These are phyloP conservation scores for Pseudonectria buxi DNA, from an alignment of 2,329 filamentous ascomycete species.

Conservation along the genomic window DNA sequence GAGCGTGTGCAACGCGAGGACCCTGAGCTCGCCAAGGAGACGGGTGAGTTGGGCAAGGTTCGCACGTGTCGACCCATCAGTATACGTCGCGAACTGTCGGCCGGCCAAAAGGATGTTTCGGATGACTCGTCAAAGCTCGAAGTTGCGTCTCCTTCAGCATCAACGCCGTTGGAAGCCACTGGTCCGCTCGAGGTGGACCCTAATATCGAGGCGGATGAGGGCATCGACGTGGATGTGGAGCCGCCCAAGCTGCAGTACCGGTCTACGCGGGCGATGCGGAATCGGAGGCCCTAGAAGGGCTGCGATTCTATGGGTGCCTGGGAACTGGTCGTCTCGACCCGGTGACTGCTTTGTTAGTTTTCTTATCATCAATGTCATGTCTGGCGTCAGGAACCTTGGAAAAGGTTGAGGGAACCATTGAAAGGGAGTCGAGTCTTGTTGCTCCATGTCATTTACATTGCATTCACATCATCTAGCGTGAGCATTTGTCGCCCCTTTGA, in stretches of 20 bases:
- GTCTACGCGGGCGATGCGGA: slow-evolving; percentile 35
- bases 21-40: slow-evolving; percentile 35
- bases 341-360: slow-evolving; percentile 1
- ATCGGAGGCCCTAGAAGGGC: slow-evolving; percentile 21
- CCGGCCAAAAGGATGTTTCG: slow-evolving; percentile 23
- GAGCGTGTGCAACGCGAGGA: slow-evolving; percentile 49
- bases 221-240: slow-evolving; percentile 32
- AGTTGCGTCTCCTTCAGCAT: slow-evolving; percentile 10
- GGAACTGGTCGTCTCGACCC: slow-evolving; percentile 12
- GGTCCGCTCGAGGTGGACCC: slow-evolving; percentile 28
- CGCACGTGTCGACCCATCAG: slow-evolving; percentile 47
- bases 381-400: too few species aligned
- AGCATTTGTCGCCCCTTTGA: too few species aligned
- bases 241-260: slow-evolving; percentile 35
- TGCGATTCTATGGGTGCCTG: slow-evolving; percentile 11
- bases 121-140: slow-evolving; percentile 19
- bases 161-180: slow-evolving; percentile 8
- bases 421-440: too few species aligned
- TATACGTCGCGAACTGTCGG: slow-evolving; percentile 41
- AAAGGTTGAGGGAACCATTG: too few species aligned
- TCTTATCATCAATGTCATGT: too few species aligned
- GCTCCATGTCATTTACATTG: too few species aligned
- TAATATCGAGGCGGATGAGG: slow-evolving; percentile 35
- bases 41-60: slow-evolving; percentile 33
- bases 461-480: too few species aligned